A percentile compares a stretch with the other conserved stretches of the same genome.
Conservation (phyloP, 305 asterid genomes). For the Fraxinus baroniana region DNA sequence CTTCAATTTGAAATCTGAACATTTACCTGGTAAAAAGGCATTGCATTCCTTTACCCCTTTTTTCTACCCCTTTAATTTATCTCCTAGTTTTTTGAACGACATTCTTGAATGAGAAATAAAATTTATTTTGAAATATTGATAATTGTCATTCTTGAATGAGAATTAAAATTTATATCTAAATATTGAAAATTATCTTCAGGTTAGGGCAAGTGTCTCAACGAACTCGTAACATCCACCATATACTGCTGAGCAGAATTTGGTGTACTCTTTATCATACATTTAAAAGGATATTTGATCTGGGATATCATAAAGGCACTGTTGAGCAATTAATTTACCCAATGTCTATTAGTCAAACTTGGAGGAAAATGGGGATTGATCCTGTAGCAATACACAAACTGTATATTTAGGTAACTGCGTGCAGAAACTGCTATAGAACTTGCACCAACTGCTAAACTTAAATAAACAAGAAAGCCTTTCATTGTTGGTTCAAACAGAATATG, state of each 20-base stretch:
- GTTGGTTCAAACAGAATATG: neutral
- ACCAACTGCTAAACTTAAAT: neutral
- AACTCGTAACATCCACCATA: neutral
- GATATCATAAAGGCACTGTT: too few relatives aligned
- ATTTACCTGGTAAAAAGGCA: neutral
- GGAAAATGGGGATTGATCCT: neutral
- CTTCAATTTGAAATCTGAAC: neutral
- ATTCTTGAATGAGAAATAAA: neutral
- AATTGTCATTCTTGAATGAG: too few relatives aligned
- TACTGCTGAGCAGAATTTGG: neutral
- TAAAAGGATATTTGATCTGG: neutral
- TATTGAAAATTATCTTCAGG: too few relatives aligned
- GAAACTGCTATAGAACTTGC: neutral
- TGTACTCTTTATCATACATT: neutral
- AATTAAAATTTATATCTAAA: too few relatives aligned
- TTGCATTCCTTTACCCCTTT: neutral
- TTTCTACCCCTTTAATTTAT: neutral
- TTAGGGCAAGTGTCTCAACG: neutral
- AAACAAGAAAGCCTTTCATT: neutral
- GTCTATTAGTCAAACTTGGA: neutral
- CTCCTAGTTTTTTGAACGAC: neutral
- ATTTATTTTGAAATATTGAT: neutral
- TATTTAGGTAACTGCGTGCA: neutral
- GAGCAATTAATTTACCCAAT: neutral
- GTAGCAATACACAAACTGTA: neutral